Evolutionary conservation across 805 yeast species (phyloP).

Genomic region (Schwanniomyces yamadae): DNA sequence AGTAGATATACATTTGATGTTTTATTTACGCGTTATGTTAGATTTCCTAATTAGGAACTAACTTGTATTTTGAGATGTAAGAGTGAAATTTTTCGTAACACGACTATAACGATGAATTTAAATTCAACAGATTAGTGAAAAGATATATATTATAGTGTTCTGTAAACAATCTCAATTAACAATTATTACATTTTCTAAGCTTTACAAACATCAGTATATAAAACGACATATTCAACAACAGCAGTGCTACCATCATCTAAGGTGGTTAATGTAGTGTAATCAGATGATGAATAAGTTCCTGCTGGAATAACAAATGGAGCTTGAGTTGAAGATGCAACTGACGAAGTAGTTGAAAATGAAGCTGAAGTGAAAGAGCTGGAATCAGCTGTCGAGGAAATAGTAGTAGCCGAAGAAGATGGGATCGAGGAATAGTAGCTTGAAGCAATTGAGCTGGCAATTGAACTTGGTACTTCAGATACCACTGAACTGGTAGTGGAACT

Average conservation of each 20-base stretch:
- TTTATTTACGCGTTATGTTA: constrained; percentile 12
- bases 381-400: background rate
- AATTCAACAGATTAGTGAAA: no score
- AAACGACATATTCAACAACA: constrained; percentile 22
- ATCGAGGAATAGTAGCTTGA: background rate
- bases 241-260: constrained; percentile 20
- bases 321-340: constrained; percentile 2
- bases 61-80: no score
- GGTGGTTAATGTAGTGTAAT: constrained; percentile 20
- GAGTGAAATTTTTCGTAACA: no score
- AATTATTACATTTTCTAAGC: no score
- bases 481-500: background rate
- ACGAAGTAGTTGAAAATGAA: background rate
- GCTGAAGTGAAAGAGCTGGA: background rate
- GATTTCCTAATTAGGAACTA: constrained; percentile 15
- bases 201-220: constrained; percentile 22
- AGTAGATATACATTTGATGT: background rate
- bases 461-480: background rate
- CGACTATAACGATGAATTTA: no score
- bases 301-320: constrained; percentile 16
- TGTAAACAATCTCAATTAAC: no score
- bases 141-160: no score
- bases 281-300: constrained; percentile 21
- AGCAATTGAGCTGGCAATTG: background rate
- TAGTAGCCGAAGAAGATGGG: background rate